Base-by-base conservation (phyloP, 306 rosid genomes). In the Prunus mongolica region DNA sequence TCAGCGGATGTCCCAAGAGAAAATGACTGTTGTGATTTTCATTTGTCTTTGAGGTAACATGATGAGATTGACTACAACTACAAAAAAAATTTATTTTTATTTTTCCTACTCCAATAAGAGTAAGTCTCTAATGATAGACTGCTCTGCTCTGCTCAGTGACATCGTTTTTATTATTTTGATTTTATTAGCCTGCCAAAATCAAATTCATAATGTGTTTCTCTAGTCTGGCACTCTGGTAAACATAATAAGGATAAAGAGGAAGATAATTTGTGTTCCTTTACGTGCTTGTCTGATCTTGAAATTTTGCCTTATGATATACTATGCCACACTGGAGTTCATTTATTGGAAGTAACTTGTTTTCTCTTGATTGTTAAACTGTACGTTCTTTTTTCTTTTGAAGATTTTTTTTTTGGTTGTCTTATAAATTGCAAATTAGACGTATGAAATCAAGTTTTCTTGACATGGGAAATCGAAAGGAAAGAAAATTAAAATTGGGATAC, bases 11-110 rank as follows among this genome's bases (percentile, higher is more conserved):
- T 38, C 28, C 4, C 72, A 52, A 28, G 71, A 52, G 80, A 85
- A 81, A 81, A 78, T 81, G 86, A 76, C 65, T 69, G 60, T 75
- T 67, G 71, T 69, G 78, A 70, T 89, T 85, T 85, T 76, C 85
- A 81, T 61, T 76, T 88, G 78, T 70, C 93, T 77, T 73, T 90
- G 80, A 89, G 98, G 98, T 91, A 89, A 80, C 69, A 49, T 58
- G 49, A 46, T 66, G 12, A 18, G n/a, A 44, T 46, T 60, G 46
- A 49, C 49, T 52, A 49, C 80, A 18, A 12, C 57, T 60, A 52
- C 20, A 69, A 12, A 14, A 60, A 22, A 49, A 49, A 71, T 41
- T 76, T 55, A 67, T 50, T 65, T 68, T 54, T 62, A 5, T 25
- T 44, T 16, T 13, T 38, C 44, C 0, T 38, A 38, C 44, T 34